Evolutionary conservation across 1,284 basidiomycete genomes (phyloP).

Genomic region (Phylloboletellus chloephorus): DNA sequence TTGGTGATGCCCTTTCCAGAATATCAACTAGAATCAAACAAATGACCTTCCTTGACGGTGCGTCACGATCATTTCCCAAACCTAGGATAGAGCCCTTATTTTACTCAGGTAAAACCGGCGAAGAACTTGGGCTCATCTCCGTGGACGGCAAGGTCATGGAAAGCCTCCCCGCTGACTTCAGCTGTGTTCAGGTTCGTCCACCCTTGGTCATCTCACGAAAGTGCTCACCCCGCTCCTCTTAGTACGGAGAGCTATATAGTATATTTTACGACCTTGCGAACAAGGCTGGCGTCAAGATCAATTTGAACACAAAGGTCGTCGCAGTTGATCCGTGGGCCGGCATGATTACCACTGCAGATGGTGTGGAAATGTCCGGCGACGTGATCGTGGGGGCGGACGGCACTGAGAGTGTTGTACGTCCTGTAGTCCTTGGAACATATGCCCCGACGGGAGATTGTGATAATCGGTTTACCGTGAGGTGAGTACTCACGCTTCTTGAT

Average conservation of each 20-base stretch:
- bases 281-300: constrained; percentile 44
- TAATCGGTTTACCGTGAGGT: constrained; percentile 42
- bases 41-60: constrained; percentile 28
- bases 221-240: constrained; percentile 8
- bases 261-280: constrained; percentile 46
- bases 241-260: constrained; percentile 56
- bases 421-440: constrained; percentile 33
- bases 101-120: constrained; percentile 31
- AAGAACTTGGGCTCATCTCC: constrained; percentile 33
- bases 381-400: constrained; percentile 54
- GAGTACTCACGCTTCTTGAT: constrained; percentile 11
- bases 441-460: constrained; percentile 32
- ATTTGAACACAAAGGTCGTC: constrained; percentile 42
- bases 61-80: not conserved
- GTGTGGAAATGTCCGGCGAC: constrained; percentile 40
- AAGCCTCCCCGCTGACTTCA: constrained; percentile 36
- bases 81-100: constrained; percentile 2
- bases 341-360: constrained; percentile 37
- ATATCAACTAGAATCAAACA: constrained; percentile 31
- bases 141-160: constrained; percentile 36
- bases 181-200: constrained; percentile 32
- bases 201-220: not conserved
- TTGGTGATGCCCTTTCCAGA: constrained; percentile 29
- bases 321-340: constrained; percentile 38
- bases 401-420: constrained; percentile 47